Base-by-base conservation (phyloP, 2,329 filamentous ascomycete genomes). In the Amylocarpus encephaloides region DNA sequence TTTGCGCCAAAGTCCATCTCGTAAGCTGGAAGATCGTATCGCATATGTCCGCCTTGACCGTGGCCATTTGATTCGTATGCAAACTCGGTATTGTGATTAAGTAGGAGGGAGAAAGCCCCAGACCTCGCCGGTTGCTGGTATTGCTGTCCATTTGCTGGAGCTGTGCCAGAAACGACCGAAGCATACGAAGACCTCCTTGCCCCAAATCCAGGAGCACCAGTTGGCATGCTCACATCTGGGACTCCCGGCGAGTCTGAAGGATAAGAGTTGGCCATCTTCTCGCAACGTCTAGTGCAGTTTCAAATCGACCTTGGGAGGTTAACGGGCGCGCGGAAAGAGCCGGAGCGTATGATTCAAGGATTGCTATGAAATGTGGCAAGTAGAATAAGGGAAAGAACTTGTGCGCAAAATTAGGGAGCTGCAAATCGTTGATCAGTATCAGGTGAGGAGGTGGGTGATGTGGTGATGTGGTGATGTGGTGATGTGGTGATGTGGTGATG, bases 151-250 rank as follows among this genome's bases (percentile, higher is more conserved):
- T 44, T 50, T 33, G 56, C 54, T 48, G 54, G 42, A 59, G 69
- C 67, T 58, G 71, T 72, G 43, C 78, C 78, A 47, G 77, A 76
- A 50, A 78, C 73, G 51, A 82, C 78, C 22, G 79, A 81, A 59
- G 80, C 79, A 68, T 82, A 82, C 46, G 80, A 83, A 38, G 76
- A 77, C 57, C 78, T 71, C 63, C 78, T 73, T 59, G 70, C 71
- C 55, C 68, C 63, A 42, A 69, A 67, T 48, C 70, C 59, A 36
- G 62, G 59, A 55, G 65, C 58, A 50, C 64, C 64, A 59, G 64
- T 62, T 39, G 64, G 62, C 63, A 66, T 66, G 56, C 55, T 58
- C 19, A 58, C 58, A 45, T 64, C 59, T 59, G 60, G 59, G 54
- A 59, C 54, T 16, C 59, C 62, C 48, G 62, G 57, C 47, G 63